Evolutionary conservation across 208 protist genomes (phyloP), one percentile per base, ranked within the genome.

Genomic region (Histomonas meleagridis): DNA sequence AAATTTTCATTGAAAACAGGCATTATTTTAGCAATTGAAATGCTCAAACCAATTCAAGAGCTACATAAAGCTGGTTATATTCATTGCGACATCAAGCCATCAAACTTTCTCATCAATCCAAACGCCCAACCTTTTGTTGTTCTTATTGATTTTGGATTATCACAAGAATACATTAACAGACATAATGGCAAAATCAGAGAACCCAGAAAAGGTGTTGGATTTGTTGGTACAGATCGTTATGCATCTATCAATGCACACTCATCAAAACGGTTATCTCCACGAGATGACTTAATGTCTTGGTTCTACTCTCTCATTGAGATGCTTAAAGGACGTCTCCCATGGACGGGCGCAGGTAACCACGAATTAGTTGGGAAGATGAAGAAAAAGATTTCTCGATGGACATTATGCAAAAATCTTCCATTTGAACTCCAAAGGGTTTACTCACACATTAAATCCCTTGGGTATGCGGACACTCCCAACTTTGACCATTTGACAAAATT

Each of bases 141-240:
- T 86, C 26, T 86, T 1, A 86, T 86, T n/a, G 76, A 86, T 38
- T 86, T 86, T 49, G 76, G 76, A 1, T 46, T 86, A 40, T 86
- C 40, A 5, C 0, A 46, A 51, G 55, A 35, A 55, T 86, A 86
- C 18, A 23, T 86, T 9, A 46, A 55, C n/a, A n/a, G n/a, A n/a
- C n/a, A n/a, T n/a, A n/a, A n/a, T n/a, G n/a, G n/a, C n/a, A n/a
- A n/a, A n/a, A n/a, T n/a, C n/a, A n/a, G n/a, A n/a, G n/a, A n/a
- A n/a, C n/a, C n/a, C n/a, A n/a, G 46, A 32, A 40, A 43, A 57
- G 26, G 55, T 0, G n/a, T 5, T 10, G 23, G 76, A 55, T 86
- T 46, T 86, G 76, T 86, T 38, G 76, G 76, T 38, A 51, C 76
- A 14, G 55, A 86, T n/a, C n/a, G 55, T 57, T 86, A 43, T 55